Evolutionary conservation across 179 eudicot genomes (phyloP), one percentile per base, ranked within the genome.

Genomic region (Silene vulgaris): DNA sequence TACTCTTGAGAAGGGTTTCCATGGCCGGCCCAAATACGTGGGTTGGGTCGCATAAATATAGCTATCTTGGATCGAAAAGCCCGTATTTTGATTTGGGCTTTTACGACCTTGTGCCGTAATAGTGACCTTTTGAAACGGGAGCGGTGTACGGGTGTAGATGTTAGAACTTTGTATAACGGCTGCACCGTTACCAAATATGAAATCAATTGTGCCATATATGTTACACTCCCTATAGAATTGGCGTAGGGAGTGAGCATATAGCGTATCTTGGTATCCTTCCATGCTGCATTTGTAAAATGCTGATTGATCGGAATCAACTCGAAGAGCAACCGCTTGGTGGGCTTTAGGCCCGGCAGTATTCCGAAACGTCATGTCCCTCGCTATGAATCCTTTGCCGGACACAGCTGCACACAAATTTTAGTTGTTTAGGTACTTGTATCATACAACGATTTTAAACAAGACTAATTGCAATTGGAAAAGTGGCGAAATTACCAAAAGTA

Each of bases 191-290:
- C 99, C 99, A 64, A 92, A 92, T 19, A 95, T 87, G 86, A 92
- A 93, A 82, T 95, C 99, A 6, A 95, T 86, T 43, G 97, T 93
- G 26, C 99, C 99, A 26, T 87, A 79, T 2, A 95, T 87, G 85
- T 65, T 64, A 82, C 99, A 95, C 35, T 95, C 97, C 3, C 99
- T 90, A 80, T 88, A 95, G 85, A 95, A 92, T 66, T 95, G 99
- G 59, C 99, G 90, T 54, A 90, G 89, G 21, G 99, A 92, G 84
- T 95, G 99, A 16, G 88, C 88, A 67, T 95, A 95, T 43, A 92
- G 93, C 0, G 97, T 92, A 91, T 92, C 97, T 76, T 95, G 99
- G 85, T 89, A 86, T 64, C 97, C 97, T 74, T 95, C 99, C 83
- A 95, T 88, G 85, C 99, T 92, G 77, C 99, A 95, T 21, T 87